Percentiles rank a stretch among this genome's conserved stretches.
phyloP scores from a whole-genome alignment of 108 stramenopile genomes.

The Fragilaria crotonensis region DNA sequence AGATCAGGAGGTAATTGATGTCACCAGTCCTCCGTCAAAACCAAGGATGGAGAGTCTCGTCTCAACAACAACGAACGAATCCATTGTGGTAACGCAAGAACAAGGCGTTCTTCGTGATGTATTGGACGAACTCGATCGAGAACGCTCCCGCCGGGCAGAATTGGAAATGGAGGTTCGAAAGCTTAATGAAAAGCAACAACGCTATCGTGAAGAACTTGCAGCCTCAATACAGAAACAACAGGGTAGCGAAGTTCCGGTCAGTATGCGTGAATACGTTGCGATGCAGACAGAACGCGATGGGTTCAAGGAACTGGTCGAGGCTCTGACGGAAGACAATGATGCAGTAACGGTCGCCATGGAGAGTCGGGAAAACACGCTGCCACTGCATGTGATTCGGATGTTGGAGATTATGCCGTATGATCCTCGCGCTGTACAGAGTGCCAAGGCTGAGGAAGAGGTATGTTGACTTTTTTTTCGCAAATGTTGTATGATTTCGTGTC shows the following conservation, averaged over 20 bases:
- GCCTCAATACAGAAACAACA: background rate
- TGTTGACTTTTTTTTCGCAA: too few relatives aligned
- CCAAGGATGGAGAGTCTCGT: slow-evolving; percentile 1
- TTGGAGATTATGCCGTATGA: slow-evolving; percentile 61
- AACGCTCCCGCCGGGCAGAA: slow-evolving; percentile 48
- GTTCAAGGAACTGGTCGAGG: slow-evolving; percentile 35
- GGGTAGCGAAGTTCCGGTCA: slow-evolving; percentile 1
- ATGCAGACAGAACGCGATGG: slow-evolving; percentile 35
- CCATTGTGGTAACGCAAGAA: slow-evolving; percentile 12
- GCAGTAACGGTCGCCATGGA: slow-evolving; percentile 15
- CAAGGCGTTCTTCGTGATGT: slow-evolving; percentile 38
- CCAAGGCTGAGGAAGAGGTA: slow-evolving; percentile 31
- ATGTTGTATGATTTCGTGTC: too few relatives aligned
- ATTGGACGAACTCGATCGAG: slow-evolving; percentile 47
- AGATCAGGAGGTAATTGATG: too few relatives aligned
- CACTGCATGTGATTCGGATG: slow-evolving; percentile 44
- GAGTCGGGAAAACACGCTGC: slow-evolving; percentile 11
- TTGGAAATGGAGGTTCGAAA: slow-evolving; percentile 30
- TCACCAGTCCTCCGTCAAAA: too few relatives aligned
- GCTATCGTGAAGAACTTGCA: slow-evolving; percentile 2
- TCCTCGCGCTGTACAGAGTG: slow-evolving; percentile 25
- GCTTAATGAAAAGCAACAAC: slow-evolving; percentile 7
- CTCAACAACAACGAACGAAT: background rate
- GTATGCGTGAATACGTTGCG: slow-evolving; percentile 13
- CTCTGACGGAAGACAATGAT: slow-evolving; percentile 38